phyloP scores from a whole-genome alignment of 495 filamentous ascomycete species.

The Elasticomyces elasticus region DNA sequence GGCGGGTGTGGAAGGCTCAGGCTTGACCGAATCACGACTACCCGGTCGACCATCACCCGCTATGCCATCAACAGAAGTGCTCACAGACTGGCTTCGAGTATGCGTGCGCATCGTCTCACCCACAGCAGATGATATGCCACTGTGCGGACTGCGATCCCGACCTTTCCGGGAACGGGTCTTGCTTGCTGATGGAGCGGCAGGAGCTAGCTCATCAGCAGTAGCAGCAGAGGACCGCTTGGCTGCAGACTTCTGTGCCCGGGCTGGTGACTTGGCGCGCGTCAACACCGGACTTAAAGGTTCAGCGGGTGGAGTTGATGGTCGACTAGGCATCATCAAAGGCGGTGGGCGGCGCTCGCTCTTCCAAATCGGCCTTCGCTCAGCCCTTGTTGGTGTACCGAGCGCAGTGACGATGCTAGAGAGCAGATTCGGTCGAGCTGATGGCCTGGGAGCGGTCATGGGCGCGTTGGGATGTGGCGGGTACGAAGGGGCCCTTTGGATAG shows the following conservation, averaged over 20 bases:
- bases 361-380: slow-evolving; percentile 6
- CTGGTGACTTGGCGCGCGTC: slow-evolving; percentile 1
- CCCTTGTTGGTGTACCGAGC: slow-evolving; percentile 11
- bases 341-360: slow-evolving; percentile 10
- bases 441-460: slow-evolving; percentile 5
- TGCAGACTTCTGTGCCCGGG: not conserved
- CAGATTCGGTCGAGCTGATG: not conserved
- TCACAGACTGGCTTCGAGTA: slow-evolving; percentile 50
- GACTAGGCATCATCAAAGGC: slow-evolving; percentile 2
- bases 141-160: slow-evolving; percentile 13
- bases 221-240: not conserved
- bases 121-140: slow-evolving; percentile 14
- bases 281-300: slow-evolving; percentile 17
- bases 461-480: slow-evolving; percentile 3
- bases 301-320: not conserved
- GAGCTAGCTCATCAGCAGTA: not conserved
- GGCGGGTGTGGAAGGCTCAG: slow-evolving; percentile 54
- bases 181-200: not conserved
- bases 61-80: slow-evolving; percentile 47
- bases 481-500: not conserved
- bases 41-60: slow-evolving; percentile 36
- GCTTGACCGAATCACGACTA: slow-evolving; percentile 48
- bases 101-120: slow-evolving; percentile 26
- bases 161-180: not conserved
- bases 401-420: slow-evolving; percentile 13